Conservation (phyloP, 2,329 filamentous ascomycete genomes). For the Huntiella moniliformis region DNA sequence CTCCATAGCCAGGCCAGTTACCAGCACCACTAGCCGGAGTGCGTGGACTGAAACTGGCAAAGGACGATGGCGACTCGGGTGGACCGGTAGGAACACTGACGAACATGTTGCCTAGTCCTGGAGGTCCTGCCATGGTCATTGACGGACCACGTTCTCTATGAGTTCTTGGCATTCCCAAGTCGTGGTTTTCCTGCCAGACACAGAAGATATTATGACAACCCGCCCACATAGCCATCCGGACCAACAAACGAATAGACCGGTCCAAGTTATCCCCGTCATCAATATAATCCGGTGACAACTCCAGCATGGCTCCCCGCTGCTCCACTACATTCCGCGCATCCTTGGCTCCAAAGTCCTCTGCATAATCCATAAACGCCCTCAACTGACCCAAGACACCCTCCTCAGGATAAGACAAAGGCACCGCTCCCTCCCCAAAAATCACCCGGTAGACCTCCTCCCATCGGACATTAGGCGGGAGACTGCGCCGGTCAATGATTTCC, state of each 20-base stretch:
- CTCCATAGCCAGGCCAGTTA: background rate
- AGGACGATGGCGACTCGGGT: conserved; percentile 3
- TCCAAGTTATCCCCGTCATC: background rate
- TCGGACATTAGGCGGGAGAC: background rate
- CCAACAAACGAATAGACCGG: background rate
- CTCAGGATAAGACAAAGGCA: background rate
- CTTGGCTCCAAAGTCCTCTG: no score
- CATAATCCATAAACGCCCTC: conserved; percentile 4
- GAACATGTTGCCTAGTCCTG: background rate
- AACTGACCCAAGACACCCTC: conserved; percentile 1
- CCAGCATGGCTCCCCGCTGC: no score
- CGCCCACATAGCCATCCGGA: background rate
- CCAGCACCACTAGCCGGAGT: conserved; percentile 1
- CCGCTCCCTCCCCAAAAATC: background rate
- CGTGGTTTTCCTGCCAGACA: background rate
- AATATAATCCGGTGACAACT: background rate
- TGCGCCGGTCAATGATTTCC: conserved; percentile 1
- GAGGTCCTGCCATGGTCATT: background rate
- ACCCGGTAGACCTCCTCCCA: conserved; percentile 6
- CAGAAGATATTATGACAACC: background rate
- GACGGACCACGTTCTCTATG: conserved; percentile 1
- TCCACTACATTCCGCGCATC: no score
- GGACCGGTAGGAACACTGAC: background rate
- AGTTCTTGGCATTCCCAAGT: no score
- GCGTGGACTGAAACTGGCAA: conserved; percentile 7